phyloP scores from a whole-genome alignment of 495 filamentous ascomycete species.

The Copromyces sp. region DNA sequence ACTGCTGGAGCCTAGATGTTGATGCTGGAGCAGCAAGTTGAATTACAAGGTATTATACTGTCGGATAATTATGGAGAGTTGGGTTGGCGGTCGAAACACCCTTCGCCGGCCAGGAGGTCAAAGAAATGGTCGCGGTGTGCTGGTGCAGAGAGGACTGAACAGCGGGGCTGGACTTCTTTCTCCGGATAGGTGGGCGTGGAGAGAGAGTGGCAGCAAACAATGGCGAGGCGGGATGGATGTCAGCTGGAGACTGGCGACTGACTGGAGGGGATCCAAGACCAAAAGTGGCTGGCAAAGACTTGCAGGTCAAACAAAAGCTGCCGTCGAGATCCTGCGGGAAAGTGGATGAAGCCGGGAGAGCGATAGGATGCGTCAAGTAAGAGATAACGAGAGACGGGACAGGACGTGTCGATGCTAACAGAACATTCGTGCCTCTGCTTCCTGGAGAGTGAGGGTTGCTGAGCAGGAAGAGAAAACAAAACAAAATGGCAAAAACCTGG shows the following conservation, averaged over 20 bases:
- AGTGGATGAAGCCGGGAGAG: neutral
- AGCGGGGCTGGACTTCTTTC: neutral
- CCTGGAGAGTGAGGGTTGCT: conserved; percentile 2
- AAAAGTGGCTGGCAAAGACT: neutral
- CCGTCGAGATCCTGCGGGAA: neutral
- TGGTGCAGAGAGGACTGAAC: neutral
- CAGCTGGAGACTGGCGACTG: neutral
- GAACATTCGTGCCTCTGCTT: neutral
- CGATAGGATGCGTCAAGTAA: neutral
- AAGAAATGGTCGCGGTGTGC: neutral
- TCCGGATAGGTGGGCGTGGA: neutral
- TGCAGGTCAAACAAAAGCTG: neutral
- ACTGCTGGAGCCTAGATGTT: neutral
- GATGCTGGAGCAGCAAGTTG: neutral
- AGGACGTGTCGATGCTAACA: neutral
- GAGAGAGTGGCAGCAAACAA: neutral
- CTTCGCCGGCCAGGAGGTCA: neutral
- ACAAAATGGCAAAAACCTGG: conserved; percentile 13
- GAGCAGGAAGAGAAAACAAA: conserved; percentile 7
- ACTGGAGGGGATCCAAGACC: neutral
- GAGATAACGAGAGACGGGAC: neutral
- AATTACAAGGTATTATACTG: neutral
- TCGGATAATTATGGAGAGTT: neutral
- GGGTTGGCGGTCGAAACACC: neutral
- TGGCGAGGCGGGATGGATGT: neutral